phyloP scores from a whole-genome alignment of 306 rosid species.

The Hippophae gyantsensis region DNA sequence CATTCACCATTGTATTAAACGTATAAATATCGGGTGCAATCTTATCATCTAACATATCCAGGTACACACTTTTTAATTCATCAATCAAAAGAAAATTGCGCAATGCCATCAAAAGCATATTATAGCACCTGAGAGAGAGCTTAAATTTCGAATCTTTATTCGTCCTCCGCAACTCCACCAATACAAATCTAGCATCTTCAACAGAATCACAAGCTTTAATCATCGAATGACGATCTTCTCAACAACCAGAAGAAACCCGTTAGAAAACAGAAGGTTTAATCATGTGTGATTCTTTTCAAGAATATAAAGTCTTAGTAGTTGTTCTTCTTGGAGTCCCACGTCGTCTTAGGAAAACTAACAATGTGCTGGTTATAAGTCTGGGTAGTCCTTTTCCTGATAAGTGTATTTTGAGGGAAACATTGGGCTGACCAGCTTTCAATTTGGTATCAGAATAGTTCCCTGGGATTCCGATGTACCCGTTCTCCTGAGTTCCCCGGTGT shows the following conservation, averaged over 20 bases:
- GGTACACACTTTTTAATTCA: slow-evolving; percentile 43
- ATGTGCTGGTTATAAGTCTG: too few species aligned
- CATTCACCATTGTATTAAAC: slow-evolving; percentile 59
- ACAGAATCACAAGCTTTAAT: slow-evolving; percentile 36
- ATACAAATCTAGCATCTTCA: slow-evolving; percentile 33
- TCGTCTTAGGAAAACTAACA: too few species aligned
- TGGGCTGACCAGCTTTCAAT: too few species aligned
- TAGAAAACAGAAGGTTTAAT: slow-evolving; percentile 46
- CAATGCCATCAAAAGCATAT: slow-evolving; percentile 44
- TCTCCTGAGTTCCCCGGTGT: too few species aligned
- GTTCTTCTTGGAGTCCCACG: too few species aligned
- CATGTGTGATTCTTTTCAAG: too few species aligned
- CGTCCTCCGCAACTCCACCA: slow-evolving; percentile 38
- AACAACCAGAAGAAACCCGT: slow-evolving; percentile 35
- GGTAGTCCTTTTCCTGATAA: too few species aligned
- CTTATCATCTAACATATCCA: slow-evolving; percentile 44
- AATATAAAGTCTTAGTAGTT: too few species aligned
- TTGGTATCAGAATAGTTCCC: too few species aligned
- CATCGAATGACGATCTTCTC: slow-evolving; percentile 57
- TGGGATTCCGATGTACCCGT: too few species aligned
- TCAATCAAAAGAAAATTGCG: slow-evolving; percentile 38
- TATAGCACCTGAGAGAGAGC: slow-evolving; percentile 57
- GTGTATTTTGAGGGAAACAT: too few species aligned
- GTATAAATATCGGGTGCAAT: slow-evolving; percentile 44
- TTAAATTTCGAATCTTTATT: slow-evolving; percentile 25